Base-by-base conservation (phyloP, 2,329 filamentous ascomycete species). In the Geosmithia flava region DNA sequence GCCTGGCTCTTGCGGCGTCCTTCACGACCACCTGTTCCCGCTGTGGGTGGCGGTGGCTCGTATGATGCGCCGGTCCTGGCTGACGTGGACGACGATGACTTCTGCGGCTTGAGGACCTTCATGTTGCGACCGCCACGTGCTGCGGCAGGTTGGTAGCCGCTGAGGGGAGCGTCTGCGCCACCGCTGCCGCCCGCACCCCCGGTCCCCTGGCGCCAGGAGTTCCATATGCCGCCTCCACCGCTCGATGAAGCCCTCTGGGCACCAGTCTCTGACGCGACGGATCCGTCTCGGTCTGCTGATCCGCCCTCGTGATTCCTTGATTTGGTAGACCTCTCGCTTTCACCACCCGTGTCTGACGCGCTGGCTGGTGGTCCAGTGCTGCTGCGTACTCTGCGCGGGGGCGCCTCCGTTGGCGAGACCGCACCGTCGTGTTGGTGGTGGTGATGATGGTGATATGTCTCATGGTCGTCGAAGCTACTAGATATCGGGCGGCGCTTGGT, bases 61-160 rank as follows among this genome's bases (percentile, higher is more conserved):
- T 78, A 77, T 2, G 74, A 62, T 2, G 71, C 56, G 1, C 74
- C 74, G 0, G 72, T 72, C 50, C 70, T 70, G 1, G 68, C 66
- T 11, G 74, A 72, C 2, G 68, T 67, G 0, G 82, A 76, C 20
- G 67, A 66, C 6, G 33, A 3, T 11, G 81, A 72, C 61, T 88
- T 93, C 49, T 75, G 76, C 1, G 91, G 82, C 58, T 89, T 88
- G 47, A 97, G 71, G 2, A 96, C 84, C 69, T 95, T 97, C 85
- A 97, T 97, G 46, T 81, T 82, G 46, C 85, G 78, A 16, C 74
- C 67, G 17, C 69, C 66, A 45, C 80, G 71, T 59, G 80, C 66
- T 53, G 82, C 66, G 53, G 82, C 71, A 55, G 82, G 83, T 59
- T 87, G 83, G 59, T 88, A 87, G 23, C 81, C 81, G 55, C 80